Conservation (phyloP, 2,329 filamentous ascomycete genomes). For the Dactylonectria macrodidyma region DNA sequence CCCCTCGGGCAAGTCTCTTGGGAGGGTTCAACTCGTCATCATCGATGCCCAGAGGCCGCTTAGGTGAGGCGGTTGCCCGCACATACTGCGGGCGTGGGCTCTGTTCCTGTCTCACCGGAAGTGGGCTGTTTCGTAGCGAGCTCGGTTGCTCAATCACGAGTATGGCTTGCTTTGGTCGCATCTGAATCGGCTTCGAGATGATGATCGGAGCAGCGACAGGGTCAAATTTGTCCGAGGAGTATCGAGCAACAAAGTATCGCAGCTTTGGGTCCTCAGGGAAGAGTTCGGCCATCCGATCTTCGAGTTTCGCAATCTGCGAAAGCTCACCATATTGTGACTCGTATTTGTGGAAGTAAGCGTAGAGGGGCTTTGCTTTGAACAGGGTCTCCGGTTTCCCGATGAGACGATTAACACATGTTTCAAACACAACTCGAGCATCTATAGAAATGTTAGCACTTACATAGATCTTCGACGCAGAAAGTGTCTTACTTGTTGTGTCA, state of each 20-base stretch:
- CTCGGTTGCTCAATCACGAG: slow-evolving; percentile 68
- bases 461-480: not conserved
- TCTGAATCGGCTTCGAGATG: slow-evolving; percentile 85
- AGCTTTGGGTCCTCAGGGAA: slow-evolving; percentile 90
- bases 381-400: slow-evolving; percentile 82
- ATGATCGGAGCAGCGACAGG: slow-evolving; percentile 86
- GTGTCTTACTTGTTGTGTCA: slow-evolving; percentile 87
- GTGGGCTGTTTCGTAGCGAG: slow-evolving; percentile 63
- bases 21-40: slow-evolving; percentile 83
- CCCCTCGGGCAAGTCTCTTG: slow-evolving; percentile 89
- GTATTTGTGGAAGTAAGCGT: slow-evolving; percentile 94
- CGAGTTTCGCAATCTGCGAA: slow-evolving; percentile 89
- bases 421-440: slow-evolving; percentile 97
- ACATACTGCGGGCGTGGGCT: slow-evolving; percentile 66
- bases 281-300: slow-evolving; percentile 93
- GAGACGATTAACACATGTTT: slow-evolving; percentile 90
- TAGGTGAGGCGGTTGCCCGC: slow-evolving; percentile 68
- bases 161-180: slow-evolving; percentile 73
- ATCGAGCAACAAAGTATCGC: slow-evolving; percentile 82
- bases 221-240: slow-evolving; percentile 80
- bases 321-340: slow-evolving; percentile 96
- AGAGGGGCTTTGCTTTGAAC: slow-evolving; percentile 85
- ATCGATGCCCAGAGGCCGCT: slow-evolving; percentile 74
- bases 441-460: slow-evolving; percentile 37
- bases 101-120: slow-evolving; percentile 53